Base-by-base conservation (phyloP, 306 rosid species). In the Glycine tomentella region DNA sequence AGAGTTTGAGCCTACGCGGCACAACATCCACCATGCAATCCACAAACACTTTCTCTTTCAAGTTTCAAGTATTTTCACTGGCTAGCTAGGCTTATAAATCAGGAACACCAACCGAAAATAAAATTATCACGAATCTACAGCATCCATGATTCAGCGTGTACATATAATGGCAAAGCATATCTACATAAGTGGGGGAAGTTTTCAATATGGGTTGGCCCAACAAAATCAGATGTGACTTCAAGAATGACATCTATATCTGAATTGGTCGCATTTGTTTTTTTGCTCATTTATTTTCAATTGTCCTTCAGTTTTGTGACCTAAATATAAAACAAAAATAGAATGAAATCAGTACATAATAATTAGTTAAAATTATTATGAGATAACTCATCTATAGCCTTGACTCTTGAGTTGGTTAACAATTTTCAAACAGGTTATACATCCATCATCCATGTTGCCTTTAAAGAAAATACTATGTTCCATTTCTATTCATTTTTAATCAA, bases 21-120 rank as follows among this genome's bases (percentile, higher is more conserved):
- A 75, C 58, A 76, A 55, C 16, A 62, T 42, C 51, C 69, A 80
- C 85, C 86, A 55, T 62, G 31, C 31, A 65, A 65, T 51, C 10
- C 46, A 15, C 8, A 25, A 52, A 48, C 50, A 63, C 69, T 31
- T 52, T 70, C 77, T 71, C 69, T 44, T 70, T 76, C 74, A n/a
- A n/a, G n/a, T n/a, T n/a, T n/a, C n/a, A 40, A 49, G 3, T 58
- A 50, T 25, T 82, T 76, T 62, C 59, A 72, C 69, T 0, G 31
- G 31, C 31, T 25, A 25, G 31, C 31, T 25, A 25, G 31, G 31
- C 31, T 25, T 25, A 25, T 25, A 25, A 25, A 25, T 25, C 31
- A 25, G 31, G 31, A 10, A 10, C 45, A 34, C 53, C 57, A 6
- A 14, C 40, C 36, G 34, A 4, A 57, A n/a, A n/a, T n/a, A n/a